These are phyloP conservation scores for Dactylonectria macrodidyma DNA, from an alignment of 2,329 filamentous ascomycete species.

Conservation along the genomic window DNA sequence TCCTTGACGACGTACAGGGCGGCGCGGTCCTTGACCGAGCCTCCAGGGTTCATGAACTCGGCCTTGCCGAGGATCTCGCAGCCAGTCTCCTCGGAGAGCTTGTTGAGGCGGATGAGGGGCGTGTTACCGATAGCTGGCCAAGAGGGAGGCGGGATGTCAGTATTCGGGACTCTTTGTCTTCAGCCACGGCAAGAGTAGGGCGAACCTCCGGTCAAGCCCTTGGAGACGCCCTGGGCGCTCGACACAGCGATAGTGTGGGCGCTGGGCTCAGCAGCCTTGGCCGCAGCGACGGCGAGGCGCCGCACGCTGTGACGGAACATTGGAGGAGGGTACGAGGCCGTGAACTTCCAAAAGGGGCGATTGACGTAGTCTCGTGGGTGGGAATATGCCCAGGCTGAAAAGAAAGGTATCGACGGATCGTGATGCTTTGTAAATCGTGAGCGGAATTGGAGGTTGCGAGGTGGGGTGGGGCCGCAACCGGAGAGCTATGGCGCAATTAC, in stretches of 20 bases:
- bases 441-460: conserved; percentile 29
- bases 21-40: conserved; percentile 95
- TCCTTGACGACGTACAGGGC: conserved; percentile 95
- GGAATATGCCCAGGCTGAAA: conserved; percentile 19
- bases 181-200: neutral
- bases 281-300: conserved; percentile 73
- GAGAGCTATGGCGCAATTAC: conserved; percentile 48
- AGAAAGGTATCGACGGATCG: conserved; percentile 20
- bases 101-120: conserved; percentile 90
- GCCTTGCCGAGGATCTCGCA: conserved; percentile 97
- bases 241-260: conserved; percentile 81
- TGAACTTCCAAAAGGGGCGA: conserved; percentile 30
- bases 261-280: conserved; percentile 62
- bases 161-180: neutral
- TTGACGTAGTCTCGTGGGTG: conserved; percentile 28
- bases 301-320: conserved; percentile 82
- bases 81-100: conserved; percentile 89
- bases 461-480: conserved; percentile 48
- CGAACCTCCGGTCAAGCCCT: conserved; percentile 82
- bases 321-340: conserved; percentile 6
- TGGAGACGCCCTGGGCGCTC: conserved; percentile 83
- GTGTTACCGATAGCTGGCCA: conserved; percentile 93
- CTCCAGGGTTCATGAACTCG: conserved; percentile 98
- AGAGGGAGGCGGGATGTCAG: neutral
- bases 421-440: conserved; percentile 32